phyloP scores from a whole-genome alignment of 2,329 filamentous ascomycete genomes.

The Diaporthe sp. region DNA sequence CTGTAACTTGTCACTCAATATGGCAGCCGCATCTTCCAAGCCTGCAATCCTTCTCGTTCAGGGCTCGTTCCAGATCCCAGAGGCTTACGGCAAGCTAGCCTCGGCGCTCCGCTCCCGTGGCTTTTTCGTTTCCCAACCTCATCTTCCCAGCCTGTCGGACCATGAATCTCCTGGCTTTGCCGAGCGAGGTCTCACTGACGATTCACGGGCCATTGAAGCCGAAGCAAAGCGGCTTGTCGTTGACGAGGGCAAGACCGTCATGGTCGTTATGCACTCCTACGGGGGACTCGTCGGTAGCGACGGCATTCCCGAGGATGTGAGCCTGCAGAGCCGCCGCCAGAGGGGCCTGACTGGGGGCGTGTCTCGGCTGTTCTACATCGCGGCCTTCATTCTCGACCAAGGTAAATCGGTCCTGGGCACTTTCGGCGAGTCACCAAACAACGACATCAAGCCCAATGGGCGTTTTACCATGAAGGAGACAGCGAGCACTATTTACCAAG shows the following conservation, averaged over 20 bases:
- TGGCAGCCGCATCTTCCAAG: background rate
- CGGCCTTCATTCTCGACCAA: constrained; percentile 37
- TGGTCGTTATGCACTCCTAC: constrained; percentile 41
- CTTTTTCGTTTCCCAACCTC: constrained; percentile 12
- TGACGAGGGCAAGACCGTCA: constrained; percentile 34
- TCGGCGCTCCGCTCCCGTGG: constrained; percentile 1
- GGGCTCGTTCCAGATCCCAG: constrained; percentile 11
- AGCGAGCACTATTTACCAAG: constrained; percentile 34
- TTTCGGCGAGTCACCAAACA: background rate
- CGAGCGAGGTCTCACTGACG: background rate
- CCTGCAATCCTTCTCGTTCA: constrained; percentile 11
- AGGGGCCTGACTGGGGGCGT: constrained; percentile 36
- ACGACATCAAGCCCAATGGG: constrained; percentile 28
- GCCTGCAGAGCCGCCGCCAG: constrained; percentile 27
- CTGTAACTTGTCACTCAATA: background rate
- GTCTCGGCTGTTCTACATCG: constrained; percentile 36
- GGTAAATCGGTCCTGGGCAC: constrained; percentile 37
- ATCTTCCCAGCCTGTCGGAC: background rate
- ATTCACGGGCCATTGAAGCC: background rate
- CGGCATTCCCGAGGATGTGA: constrained; percentile 36
- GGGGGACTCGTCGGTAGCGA: constrained; percentile 40
- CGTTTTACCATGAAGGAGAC: constrained; percentile 33
- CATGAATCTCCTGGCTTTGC: constrained; percentile 7
- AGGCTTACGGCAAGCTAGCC: constrained; percentile 5
- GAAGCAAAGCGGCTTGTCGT: constrained; percentile 27